phyloP scores from a whole-genome alignment of 1,139 yeast genomes.

The Nakaseomyces kungkrabaensis region DNA sequence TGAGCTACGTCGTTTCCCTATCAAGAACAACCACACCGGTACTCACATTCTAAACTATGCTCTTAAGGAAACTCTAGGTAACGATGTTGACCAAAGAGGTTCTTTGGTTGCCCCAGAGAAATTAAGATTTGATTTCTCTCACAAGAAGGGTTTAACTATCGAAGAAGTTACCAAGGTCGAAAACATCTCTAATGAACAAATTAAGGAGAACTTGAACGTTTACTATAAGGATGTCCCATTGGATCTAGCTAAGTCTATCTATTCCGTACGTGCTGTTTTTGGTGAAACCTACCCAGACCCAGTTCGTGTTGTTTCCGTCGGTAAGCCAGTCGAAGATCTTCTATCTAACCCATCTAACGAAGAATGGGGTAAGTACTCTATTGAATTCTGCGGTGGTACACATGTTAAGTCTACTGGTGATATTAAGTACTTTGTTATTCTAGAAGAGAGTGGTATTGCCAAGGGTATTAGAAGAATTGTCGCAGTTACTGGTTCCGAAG shows the following conservation, averaged over 20 bases:
- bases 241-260: slow-evolving; percentile 58
- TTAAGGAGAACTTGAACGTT: slow-evolving; percentile 61
- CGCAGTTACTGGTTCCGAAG: slow-evolving; percentile 89
- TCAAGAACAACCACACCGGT: slow-evolving; percentile 96
- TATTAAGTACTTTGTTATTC: slow-evolving; percentile 77
- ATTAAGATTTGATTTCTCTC: slow-evolving; percentile 90
- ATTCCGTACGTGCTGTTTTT: slow-evolving; percentile 91
- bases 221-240: slow-evolving; percentile 77
- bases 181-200: slow-evolving; percentile 57
- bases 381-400: slow-evolving; percentile 99
- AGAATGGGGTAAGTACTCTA: slow-evolving; percentile 68
- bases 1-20: slow-evolving; percentile 91
- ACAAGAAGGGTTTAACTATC: slow-evolving; percentile 67
- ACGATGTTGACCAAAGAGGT: slow-evolving; percentile 88
- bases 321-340: slow-evolving; percentile 77
- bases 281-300: slow-evolving; percentile 99
- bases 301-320: slow-evolving; percentile 93
- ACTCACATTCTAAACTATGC: slow-evolving; percentile 91
- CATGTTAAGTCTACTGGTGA: slow-evolving; percentile 90
- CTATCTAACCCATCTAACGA: slow-evolving; percentile 56
- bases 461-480: slow-evolving; percentile 97
- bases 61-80: slow-evolving; percentile 76
- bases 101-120: slow-evolving; percentile 93
- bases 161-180: slow-evolving; percentile 71
- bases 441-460: slow-evolving; percentile 96